Evolutionary conservation across 164 flowering plant species (phyloP).

Genomic region (Aristolochia contorta): DNA sequence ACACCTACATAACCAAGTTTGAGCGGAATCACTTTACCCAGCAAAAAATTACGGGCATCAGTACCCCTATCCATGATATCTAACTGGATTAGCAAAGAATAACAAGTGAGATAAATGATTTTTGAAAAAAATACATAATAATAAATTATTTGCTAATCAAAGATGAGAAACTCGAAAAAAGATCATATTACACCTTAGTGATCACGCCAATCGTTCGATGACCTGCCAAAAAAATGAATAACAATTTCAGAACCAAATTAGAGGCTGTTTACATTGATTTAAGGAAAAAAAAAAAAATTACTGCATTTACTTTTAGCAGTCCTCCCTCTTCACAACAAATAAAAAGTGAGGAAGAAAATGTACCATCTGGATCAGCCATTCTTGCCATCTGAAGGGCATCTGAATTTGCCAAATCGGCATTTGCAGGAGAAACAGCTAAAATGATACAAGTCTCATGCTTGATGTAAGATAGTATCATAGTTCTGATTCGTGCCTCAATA

Average conservation of each 20-base stretch:
- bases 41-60: constrained; percentile 30
- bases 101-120: neutral
- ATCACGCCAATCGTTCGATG: constrained; percentile 34
- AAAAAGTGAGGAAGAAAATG: neutral
- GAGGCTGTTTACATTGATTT: neutral
- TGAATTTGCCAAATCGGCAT: constrained; percentile 31
- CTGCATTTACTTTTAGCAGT: neutral
- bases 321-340: no score
- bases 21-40: constrained; percentile 33
- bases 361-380: constrained; percentile 35
- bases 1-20: constrained; percentile 35
- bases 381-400: constrained; percentile 42
- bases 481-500: constrained; percentile 31
- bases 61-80: constrained; percentile 34
- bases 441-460: constrained; percentile 31
- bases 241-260: constrained; percentile 2
- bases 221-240: constrained; percentile 17
- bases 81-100: constrained; percentile 16
- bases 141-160: neutral
- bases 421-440: constrained; percentile 34
- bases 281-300: neutral
- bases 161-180: neutral
- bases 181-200: constrained; percentile 19
- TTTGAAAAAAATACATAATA: neutral
- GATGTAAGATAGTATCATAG: constrained; percentile 34